A percentile compares a stretch with the other conserved stretches of the same genome.
phyloP scores from a whole-genome alignment of 805 yeast genomes.

The Jamesozyma hellenica region DNA sequence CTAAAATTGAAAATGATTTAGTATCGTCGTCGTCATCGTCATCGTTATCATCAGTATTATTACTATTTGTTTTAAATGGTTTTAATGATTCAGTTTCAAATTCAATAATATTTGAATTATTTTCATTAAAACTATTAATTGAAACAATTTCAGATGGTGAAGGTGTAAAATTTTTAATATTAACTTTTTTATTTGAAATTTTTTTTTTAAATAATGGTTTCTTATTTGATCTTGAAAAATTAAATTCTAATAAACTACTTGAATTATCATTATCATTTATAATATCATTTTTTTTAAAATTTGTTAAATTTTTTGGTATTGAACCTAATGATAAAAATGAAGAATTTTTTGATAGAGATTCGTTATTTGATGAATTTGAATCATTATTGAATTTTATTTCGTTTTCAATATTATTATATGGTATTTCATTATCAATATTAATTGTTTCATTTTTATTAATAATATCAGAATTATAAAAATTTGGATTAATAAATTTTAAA shows the following conservation, averaged over 20 bases:
- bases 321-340: not conserved
- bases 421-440: not conserved
- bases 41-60: conserved; percentile 4
- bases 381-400: not conserved
- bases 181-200: not conserved
- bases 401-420: no score
- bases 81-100: conserved; percentile 1
- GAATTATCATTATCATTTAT: conserved; percentile 6
- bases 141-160: conserved; percentile 18
- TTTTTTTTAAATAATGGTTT: not conserved
- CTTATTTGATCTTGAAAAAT: conserved; percentile 12
- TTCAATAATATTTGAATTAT: conserved; percentile 1
- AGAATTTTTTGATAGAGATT: not conserved
- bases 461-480: not conserved
- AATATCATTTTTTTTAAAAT: not conserved
- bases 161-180: conserved; percentile 8
- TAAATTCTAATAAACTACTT: conserved; percentile 16
- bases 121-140: conserved; percentile 13
- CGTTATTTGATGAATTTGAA: not conserved
- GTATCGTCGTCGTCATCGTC: conserved; percentile 2
- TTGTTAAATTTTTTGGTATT: not conserved
- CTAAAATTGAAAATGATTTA: conserved; percentile 11
- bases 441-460: not conserved
- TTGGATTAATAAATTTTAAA: conserved; percentile 15
- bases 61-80: not conserved